Evolutionary conservation across 2,329 filamentous ascomycete genomes (phyloP).

Genomic region (Nigrospora osmanthi): DNA sequence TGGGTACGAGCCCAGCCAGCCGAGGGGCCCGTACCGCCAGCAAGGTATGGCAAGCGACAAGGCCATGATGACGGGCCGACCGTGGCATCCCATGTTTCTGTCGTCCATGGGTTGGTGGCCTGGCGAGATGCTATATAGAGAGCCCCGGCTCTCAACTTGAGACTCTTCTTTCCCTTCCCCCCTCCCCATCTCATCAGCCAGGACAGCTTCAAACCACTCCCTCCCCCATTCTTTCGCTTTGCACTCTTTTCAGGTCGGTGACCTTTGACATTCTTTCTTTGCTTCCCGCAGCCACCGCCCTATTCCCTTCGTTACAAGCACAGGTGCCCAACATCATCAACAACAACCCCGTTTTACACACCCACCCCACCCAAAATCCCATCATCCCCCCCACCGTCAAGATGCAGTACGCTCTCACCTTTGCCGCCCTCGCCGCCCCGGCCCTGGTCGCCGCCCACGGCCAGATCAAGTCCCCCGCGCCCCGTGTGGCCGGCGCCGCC

Average conservation of each 20-base stretch:
- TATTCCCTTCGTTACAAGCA: not conserved
- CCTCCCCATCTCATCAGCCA: not conserved
- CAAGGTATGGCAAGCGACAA: not conserved
- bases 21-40: too few relatives aligned
- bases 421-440: slow-evolving; percentile 6
- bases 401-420: slow-evolving; percentile 10
- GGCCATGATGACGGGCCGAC: not conserved
- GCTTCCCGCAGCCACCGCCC: not conserved
- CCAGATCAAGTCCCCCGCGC: slow-evolving; percentile 36
- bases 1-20: not conserved
- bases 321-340: not conserved
- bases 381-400: slow-evolving; percentile 1
- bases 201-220: not conserved
- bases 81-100: too few relatives aligned
- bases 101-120: not conserved
- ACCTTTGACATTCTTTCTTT: slow-evolving; percentile 7
- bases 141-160: not conserved
- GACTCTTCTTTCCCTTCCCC: not conserved
- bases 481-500: slow-evolving; percentile 41
- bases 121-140: not conserved
- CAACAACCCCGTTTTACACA: not conserved
- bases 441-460: slow-evolving; percentile 43
- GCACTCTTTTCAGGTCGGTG: slow-evolving; percentile 7
- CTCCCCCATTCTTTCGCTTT: slow-evolving; percentile 3
- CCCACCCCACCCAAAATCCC: not conserved